Evolutionary conservation across 495 filamentous ascomycete species (phyloP).

Genomic region (Xylaria cubensis): DNA sequence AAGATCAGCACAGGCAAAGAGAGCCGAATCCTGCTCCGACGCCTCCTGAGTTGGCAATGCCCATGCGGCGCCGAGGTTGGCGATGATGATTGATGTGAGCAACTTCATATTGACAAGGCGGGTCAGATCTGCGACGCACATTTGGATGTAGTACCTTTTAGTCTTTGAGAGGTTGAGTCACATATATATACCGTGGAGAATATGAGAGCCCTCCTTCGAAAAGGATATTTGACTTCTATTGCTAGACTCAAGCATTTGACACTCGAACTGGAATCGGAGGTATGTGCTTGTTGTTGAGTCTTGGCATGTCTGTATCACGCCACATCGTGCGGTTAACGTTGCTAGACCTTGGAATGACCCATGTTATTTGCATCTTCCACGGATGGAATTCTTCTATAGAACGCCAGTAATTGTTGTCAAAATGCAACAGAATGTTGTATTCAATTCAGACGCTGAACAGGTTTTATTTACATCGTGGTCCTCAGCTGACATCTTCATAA

Average conservation of each 20-base stretch:
- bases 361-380: background rate
- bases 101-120: slow-evolving; percentile 4
- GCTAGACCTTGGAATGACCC: slow-evolving; percentile 3
- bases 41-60: slow-evolving; percentile 7
- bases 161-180: background rate
- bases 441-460: background rate
- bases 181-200: slow-evolving; percentile 15
- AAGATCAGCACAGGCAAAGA: background rate
- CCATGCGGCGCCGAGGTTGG: slow-evolving; percentile 2
- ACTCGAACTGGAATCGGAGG: background rate
- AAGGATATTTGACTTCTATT: background rate
- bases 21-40: background rate
- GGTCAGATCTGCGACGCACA: background rate
- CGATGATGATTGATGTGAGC: background rate
- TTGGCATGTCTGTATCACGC: slow-evolving; percentile 11
- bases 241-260: background rate
- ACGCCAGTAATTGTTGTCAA: background rate
- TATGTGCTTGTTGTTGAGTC: background rate
- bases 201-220: background rate
- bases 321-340: background rate
- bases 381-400: background rate
- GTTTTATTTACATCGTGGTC: background rate
- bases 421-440: background rate
- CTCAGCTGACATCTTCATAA: slow-evolving; percentile 5
- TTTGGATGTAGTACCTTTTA: background rate